Evolutionary conservation across 2,329 filamentous ascomycete species (phyloP).

Genomic region (Pezicula rhizophila): DNA sequence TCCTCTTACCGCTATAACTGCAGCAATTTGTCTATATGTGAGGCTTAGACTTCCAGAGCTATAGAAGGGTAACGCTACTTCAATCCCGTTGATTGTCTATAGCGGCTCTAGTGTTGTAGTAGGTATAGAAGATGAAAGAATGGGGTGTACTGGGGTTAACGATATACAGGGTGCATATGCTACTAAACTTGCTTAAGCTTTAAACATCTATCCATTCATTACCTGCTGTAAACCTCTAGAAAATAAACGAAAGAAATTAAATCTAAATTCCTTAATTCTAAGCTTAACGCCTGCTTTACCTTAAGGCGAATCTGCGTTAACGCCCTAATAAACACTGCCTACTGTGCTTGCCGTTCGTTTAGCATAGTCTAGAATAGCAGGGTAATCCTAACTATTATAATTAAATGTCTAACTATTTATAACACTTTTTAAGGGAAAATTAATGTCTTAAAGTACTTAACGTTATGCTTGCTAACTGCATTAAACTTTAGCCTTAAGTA

Average conservation of each 20-base stretch:
- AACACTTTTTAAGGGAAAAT: too few species aligned
- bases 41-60: slow-evolving; percentile 34
- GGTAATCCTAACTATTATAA: slow-evolving; percentile 29
- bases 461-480: slow-evolving; percentile 21
- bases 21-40: slow-evolving; percentile 33
- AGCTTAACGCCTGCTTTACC: slow-evolving; percentile 15
- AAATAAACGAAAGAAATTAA: slow-evolving; percentile 20
- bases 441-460: neutral
- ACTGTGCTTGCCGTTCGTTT: slow-evolving; percentile 15
- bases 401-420: too few species aligned
- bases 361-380: slow-evolving; percentile 24
- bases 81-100: slow-evolving; percentile 22
- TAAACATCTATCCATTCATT: slow-evolving; percentile 55
- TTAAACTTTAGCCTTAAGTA: too few species aligned
- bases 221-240: slow-evolving; percentile 39
- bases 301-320: slow-evolving; percentile 6
- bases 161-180: slow-evolving; percentile 41
- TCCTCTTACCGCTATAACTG: slow-evolving; percentile 38
- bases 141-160: neutral
- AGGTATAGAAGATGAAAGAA: slow-evolving; percentile 2
- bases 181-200: slow-evolving; percentile 41
- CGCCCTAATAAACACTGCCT: slow-evolving; percentile 14
- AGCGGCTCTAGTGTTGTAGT: slow-evolving; percentile 23
- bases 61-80: slow-evolving; percentile 22
- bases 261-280: slow-evolving; percentile 20